Base-by-base conservation (phyloP, 805 yeast species). In the Barnettozyma pratensis region DNA sequence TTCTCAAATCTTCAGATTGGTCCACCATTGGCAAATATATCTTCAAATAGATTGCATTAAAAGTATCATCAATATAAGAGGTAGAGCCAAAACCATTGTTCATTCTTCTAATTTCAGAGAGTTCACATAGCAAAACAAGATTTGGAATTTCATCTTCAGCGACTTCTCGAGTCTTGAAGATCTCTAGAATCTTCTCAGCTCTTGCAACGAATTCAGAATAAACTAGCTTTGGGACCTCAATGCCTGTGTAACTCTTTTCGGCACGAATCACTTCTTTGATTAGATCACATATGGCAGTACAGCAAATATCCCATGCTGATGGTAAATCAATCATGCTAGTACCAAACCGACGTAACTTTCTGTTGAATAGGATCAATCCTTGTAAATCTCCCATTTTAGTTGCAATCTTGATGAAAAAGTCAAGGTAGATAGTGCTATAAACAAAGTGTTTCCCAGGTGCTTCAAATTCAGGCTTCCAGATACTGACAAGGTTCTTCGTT, bases 391-490 rank as follows among this genome's bases (percentile, higher is more conserved):
- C 66, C 7, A 76, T 70, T 28, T 70, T 64, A 34, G 73, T 68
- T 27, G 87, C 64, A 27, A 91, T 59, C 26, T 76, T 76, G 42
- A 85, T 75, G 56, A 75, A 83, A 59, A 83, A 85, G 42, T 69
- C 63, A 26, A 87, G 77, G 60, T 94, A 92, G 46, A 81, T 79
- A 54, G 73, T 76, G 32, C 85, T 83, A 65, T 85, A 89, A 9
- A 80, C 80, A 62, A 90, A 92, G 65, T 92, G 97, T 56, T 87
- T 88, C 0, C 99, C 99, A 0, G 97, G 94, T 25, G 95, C 68
- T 63, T 95, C 99, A 57, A 74, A 65, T 42, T 90, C 96, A 0
- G 97, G 96, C 57, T 89, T 89, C 98, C 99, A 94, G 49, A 94
- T 87, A 54, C 80, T 85, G 1, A 91, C 80, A 37, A 94, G 73